Percentiles rank a stretch among this genome's conserved stretches.
These are phyloP conservation scores for Arthrobotrys conoides DNA, from an alignment of 2,329 filamentous ascomycete species.

Conservation along the genomic window DNA sequence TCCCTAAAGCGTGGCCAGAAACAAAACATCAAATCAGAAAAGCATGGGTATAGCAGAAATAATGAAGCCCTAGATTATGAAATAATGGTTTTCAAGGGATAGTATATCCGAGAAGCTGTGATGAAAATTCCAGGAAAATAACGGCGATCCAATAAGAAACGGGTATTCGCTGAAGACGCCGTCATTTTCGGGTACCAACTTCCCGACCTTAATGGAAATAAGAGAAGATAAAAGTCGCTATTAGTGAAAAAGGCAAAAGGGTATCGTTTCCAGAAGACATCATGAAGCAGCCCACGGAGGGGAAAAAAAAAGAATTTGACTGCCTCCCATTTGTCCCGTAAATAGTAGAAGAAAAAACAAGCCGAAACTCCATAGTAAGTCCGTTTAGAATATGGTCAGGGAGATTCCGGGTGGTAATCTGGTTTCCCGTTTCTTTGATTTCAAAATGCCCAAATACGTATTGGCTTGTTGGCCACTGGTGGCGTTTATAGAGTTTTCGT, in stretches of 20 bases:
- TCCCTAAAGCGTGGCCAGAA: slow-evolving; percentile 31
- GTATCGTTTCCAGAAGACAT: slow-evolving; percentile 55
- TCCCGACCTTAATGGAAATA: slow-evolving; percentile 20
- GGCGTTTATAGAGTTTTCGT: slow-evolving; percentile 38
- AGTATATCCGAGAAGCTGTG: slow-evolving; percentile 30
- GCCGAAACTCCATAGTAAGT: slow-evolving; percentile 40
- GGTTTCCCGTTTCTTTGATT: slow-evolving; percentile 26
- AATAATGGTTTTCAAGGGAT: slow-evolving; percentile 27
- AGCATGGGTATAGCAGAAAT: slow-evolving; percentile 43
- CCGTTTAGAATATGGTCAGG: slow-evolving; percentile 21
- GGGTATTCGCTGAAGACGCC: slow-evolving; percentile 24
- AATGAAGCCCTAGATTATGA: slow-evolving; percentile 38
- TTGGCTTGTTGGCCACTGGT: slow-evolving; percentile 28
- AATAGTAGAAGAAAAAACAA: slow-evolving; percentile 34
- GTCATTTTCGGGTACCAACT: slow-evolving; percentile 28
- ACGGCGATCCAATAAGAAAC: slow-evolving; percentile 13
- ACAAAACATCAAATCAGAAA: slow-evolving; percentile 28
- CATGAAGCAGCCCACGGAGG: slow-evolving; percentile 9
- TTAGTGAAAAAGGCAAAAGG: slow-evolving; percentile 47
- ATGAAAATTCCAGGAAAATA: background rate
- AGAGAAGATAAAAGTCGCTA: slow-evolving; percentile 34
- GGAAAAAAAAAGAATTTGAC: background rate
- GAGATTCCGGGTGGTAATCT: slow-evolving; percentile 35
- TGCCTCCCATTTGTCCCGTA: slow-evolving; percentile 38
- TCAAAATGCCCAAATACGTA: slow-evolving; percentile 9